Evolutionary conservation across 208 protist species (phyloP), one percentile per base, ranked within the genome.

Genomic region (Acanthamoeba culbertsoni): DNA sequence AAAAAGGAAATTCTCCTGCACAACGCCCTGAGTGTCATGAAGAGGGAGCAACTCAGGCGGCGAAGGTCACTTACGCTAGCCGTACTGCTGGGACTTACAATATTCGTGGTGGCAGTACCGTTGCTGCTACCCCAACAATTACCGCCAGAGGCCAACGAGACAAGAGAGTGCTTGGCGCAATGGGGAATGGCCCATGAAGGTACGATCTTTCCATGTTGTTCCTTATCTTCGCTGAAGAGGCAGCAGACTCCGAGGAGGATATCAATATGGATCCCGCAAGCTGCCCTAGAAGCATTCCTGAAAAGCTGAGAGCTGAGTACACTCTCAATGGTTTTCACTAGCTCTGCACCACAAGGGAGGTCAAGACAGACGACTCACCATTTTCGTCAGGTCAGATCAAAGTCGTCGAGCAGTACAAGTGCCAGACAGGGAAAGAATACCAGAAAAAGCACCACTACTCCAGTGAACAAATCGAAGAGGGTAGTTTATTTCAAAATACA

Each of bases 381-480:
- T 10, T 63, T 18, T n/a, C 16, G 0, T 10, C 26, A 73, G 63
- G 63, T 23, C 14, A 91, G 33, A 20, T 91, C 2, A 18, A 16
- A 20, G 55, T 91, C 0, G n/a, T 35, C 6, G 16, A 16, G 37
- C 26, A 71, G 55, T 91, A 73, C 45, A 91, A 91, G 84, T 91
- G 84, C 84, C 84, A 91, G 55, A 62, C 84, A 0, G 48, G 48
- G 18, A 10, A n/a, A 16, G 55, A 16, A 20, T 71, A 91, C 45
- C 35, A 43, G 42, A 71, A 91, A 55, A 71, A 37, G 33, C 77
- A 88, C 26, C 42, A 57, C 28, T 91, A 91, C 84, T n/a, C 84
- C 2, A 20, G 28, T 18, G 14, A 31, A 26, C 84, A 91, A 55
- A 91, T 91, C 26, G 53, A 90, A 0, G 28, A 35, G n/a, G 40